These are phyloP conservation scores for Pyrus communis DNA, from an alignment of 306 rosid species.

Conservation along the genomic window DNA sequence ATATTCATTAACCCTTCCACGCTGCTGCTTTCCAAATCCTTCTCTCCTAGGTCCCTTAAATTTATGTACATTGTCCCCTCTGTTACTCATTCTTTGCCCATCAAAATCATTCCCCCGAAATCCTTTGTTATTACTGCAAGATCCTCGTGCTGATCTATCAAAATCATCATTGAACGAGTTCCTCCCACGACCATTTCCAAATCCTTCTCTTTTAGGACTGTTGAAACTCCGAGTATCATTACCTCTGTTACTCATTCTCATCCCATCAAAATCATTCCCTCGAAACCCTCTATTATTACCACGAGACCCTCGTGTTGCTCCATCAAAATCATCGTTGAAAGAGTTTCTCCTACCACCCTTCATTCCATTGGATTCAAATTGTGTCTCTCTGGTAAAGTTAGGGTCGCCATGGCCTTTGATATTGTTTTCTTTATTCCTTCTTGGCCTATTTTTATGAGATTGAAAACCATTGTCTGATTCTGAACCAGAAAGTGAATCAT, in stretches of 20 bases:
- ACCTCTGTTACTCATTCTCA: slow-evolving; percentile 33
- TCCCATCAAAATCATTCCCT: slow-evolving; percentile 23
- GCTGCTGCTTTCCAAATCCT: slow-evolving; percentile 29
- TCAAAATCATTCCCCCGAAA: background rate
- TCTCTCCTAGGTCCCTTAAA: slow-evolving; percentile 24
- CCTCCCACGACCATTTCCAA: slow-evolving; percentile 16
- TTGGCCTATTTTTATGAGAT: slow-evolving; percentile 4
- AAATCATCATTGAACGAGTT: background rate
- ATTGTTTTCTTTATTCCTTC: slow-evolving; percentile 16
- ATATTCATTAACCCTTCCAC: slow-evolving; percentile 22
- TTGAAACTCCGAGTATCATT: slow-evolving; percentile 12
- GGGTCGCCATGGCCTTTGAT: slow-evolving; percentile 7
- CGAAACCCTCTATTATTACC: slow-evolving; percentile 28
- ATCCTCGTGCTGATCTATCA: background rate
- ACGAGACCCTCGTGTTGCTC: slow-evolving; percentile 29
- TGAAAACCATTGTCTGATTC: slow-evolving; percentile 21
- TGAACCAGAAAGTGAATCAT: slow-evolving; percentile 23
- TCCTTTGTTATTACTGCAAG: slow-evolving; percentile 8
- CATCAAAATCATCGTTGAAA: slow-evolving; percentile 40
- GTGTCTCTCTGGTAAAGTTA: slow-evolving; percentile 20
- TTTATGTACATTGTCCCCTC: slow-evolving; percentile 16
- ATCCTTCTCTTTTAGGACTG: slow-evolving; percentile 24
- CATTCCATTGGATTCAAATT: slow-evolving; percentile 32
- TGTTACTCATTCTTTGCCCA: slow-evolving; percentile 28
- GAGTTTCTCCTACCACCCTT: slow-evolving; percentile 33